Percentiles rank a stretch among this genome's conserved stretches.
These are phyloP conservation scores for Penicillium sp. DNA, from an alignment of 2,329 filamentous ascomycete species.

Conservation along the genomic window DNA sequence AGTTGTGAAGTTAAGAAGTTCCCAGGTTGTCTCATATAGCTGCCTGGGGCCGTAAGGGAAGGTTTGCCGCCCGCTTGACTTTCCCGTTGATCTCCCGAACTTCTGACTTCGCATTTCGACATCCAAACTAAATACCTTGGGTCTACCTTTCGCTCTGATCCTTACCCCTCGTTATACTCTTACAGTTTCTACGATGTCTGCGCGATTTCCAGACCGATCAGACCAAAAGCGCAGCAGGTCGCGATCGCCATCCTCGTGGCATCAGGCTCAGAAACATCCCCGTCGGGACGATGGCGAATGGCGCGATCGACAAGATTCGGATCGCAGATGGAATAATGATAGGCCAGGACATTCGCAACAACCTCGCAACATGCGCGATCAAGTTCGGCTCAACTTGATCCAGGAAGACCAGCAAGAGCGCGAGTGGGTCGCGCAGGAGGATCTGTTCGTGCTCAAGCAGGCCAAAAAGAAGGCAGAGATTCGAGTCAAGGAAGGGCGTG, in stretches of 20 bases:
- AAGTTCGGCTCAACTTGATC: constrained; percentile 52
- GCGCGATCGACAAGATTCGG: constrained; percentile 25
- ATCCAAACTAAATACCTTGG: background rate
- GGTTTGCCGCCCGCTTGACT: constrained; percentile 25
- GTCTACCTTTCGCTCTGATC: background rate
- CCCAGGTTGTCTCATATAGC: background rate
- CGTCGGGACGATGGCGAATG: constrained; percentile 35
- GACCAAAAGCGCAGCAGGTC: constrained; percentile 43
- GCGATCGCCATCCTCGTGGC: constrained; percentile 42
- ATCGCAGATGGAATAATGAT: constrained; percentile 22
- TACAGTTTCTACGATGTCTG: constrained; percentile 29
- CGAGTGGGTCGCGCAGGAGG: constrained; percentile 89
- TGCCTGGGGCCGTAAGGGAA: constrained; percentile 15
- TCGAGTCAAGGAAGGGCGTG: constrained; percentile 83
- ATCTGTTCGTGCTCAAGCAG: constrained; percentile 92
- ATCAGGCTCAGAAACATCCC: constrained; percentile 35
- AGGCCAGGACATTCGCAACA: constrained; percentile 23
- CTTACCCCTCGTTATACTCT: background rate
- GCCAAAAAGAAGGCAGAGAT: constrained; percentile 98
- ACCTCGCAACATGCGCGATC: constrained; percentile 42
- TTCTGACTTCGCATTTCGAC: constrained; percentile 16
- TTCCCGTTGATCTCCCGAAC: constrained; percentile 22
- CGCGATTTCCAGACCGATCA: constrained; percentile 32
- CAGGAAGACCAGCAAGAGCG: constrained; percentile 75
- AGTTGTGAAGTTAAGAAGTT: constrained; percentile 1